Base-by-base conservation (phyloP, 2,329 filamentous ascomycete genomes). In the Tolypocladium paradoxum region DNA sequence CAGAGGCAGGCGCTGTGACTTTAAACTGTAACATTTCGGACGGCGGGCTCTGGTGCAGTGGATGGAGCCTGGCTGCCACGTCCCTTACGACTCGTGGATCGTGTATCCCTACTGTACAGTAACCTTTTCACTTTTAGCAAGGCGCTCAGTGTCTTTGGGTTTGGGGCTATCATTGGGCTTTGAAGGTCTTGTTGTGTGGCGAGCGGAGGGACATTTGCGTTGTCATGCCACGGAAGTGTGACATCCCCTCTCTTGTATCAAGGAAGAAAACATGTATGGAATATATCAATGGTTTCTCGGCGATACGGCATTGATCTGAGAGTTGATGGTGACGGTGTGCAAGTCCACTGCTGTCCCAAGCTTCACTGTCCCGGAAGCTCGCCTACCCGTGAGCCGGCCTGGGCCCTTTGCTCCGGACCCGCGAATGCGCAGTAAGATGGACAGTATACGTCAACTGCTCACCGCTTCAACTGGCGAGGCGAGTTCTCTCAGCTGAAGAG, bases 201-300 rank as follows among this genome's bases (percentile, higher is more conserved):
- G 53, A 55, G 56, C 48, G 54, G 51, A 55, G 55, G 50, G 46
- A 51, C 47, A 33, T 54, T 55, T 65, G 62, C 57, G 51, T 56
- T 52, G 59, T 62, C 64, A 57, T 58, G 60, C 62, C 63, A 62
- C 55, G 52, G 53, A 59, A 53, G 61, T 58, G 61, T 68, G 67
- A 63, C 67, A 69, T 69, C 68, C 66, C 68, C 68, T 70, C 68
- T 71, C 68, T 70, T 68, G 65, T 65, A 65, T 62, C 60, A 55
- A 61, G 54, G 50, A 24, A 38, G n/a, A 31, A 38, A 48, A 34
- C 35, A 36, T 51, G 38, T 51, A 34, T 37, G 31, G 36, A 46
- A 31, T 46, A 51, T 46, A 20, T 31, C 27, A 33, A 33, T 14
- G 27, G 27, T 33, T 12, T 20, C 9, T 33, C 18, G 43, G 11